Base-by-base conservation (phyloP, 148 eudicot genomes). In the Silene uniflora region DNA sequence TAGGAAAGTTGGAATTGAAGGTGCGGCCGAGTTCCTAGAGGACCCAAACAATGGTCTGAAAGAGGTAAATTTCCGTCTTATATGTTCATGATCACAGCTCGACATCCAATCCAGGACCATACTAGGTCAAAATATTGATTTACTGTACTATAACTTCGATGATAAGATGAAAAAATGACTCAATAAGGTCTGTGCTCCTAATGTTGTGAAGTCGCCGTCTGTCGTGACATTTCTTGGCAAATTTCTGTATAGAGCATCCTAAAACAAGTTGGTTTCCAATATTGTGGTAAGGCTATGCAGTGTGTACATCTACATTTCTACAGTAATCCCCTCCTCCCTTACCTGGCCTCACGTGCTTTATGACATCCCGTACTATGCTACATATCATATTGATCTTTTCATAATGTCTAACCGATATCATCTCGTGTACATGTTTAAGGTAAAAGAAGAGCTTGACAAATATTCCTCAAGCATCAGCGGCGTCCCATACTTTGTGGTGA, bases 11-110 rank as follows among this genome's bases (percentile, higher is more conserved):
- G 98, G 92, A 27, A 79, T 95, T 27, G 94, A 87, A 87, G 99
- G 94, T 73, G 98, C 98, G 55, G 91, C 91, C 23, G 90, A 88
- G 84, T 95, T 92, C 81, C 90, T 95, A 55, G 86, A 87, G 69
- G 86, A 95, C 70, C 99, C 92, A 14, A 81, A 81, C 73, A 90
- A 89, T 73, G 97, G 97, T 69, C 67, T 85, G 27, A 75, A 88
- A 69, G 98, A 94, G 98, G 98, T 94, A 76, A 55, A 8, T 60
- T 55, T 62, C 23, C 47, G 21, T 78, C 39, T 27, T 8, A 16
- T 52, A 46, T 35, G 25, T 58, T 5, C 42, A 10, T 68, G 55
- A 35, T 1, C 13, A n/a, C 19, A 67, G 16, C 42, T 11, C 6
- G 4, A 12, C 29, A 61, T 61, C 6, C 35, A 13, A 64, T 18